phyloP scores from a whole-genome alignment of 2,329 filamentous ascomycete genomes.

The Penicillium fuscoglaucum region DNA sequence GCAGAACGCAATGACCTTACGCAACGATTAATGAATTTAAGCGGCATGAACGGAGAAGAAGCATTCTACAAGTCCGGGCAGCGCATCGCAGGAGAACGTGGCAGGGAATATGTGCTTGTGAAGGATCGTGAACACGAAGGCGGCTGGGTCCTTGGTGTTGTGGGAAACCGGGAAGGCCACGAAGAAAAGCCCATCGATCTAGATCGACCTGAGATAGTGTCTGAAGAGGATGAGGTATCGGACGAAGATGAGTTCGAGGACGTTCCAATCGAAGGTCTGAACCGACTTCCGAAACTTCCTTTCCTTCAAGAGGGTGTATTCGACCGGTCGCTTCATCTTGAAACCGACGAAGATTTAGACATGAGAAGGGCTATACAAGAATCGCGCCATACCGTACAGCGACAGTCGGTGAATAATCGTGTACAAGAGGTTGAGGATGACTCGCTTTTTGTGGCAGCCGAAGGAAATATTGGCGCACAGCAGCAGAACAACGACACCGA shows the following conservation, averaged over 20 bases:
- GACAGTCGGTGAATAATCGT: not conserved
- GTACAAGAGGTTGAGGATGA: constrained; percentile 46
- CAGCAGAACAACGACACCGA: constrained; percentile 41
- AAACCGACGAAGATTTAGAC: constrained; percentile 39
- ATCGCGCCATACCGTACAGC: constrained; percentile 29
- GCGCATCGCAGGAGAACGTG: constrained; percentile 68
- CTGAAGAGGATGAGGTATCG: constrained; percentile 60
- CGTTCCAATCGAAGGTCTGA: constrained; percentile 85
- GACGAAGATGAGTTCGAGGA: constrained; percentile 84
- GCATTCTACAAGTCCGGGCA: constrained; percentile 63
- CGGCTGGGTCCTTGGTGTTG: constrained; percentile 92
- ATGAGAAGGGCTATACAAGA: constrained; percentile 52
- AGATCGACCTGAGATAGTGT: constrained; percentile 59
- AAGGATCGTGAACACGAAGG: constrained; percentile 94
- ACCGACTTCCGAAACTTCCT: constrained; percentile 69
- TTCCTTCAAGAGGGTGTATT: constrained; percentile 41
- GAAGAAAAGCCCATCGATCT: constrained; percentile 90
- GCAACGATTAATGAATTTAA: constrained; percentile 89
- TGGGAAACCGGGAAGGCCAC: constrained; percentile 77
- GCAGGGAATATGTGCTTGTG: constrained; percentile 91
- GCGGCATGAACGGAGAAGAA: constrained; percentile 80
- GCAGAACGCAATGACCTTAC: constrained; percentile 91
- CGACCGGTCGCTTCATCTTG: constrained; percentile 35
- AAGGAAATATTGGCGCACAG: constrained; percentile 37
- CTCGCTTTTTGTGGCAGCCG: constrained; percentile 57